Evolutionary conservation across 1,284 basidiomycete genomes (phyloP).

Genomic region (Cutaneotrichosporon arboriforme): DNA sequence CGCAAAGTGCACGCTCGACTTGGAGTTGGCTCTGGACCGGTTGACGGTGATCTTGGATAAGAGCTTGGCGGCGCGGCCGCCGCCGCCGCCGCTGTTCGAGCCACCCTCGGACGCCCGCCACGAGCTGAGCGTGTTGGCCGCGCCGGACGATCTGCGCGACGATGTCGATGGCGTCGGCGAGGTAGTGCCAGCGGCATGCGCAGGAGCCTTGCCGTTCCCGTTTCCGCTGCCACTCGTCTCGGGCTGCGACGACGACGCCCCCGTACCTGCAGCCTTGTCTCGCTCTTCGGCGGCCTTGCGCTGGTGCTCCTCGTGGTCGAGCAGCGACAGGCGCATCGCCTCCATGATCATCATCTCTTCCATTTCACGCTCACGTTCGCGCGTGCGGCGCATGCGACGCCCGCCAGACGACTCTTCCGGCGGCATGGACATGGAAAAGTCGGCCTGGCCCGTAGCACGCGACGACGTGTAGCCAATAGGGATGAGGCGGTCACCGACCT

Average conservation of each 20-base stretch:
- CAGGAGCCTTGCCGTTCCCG: neutral
- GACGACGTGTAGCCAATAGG: slow-evolving; percentile 82
- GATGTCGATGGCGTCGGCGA: slow-evolving; percentile 8
- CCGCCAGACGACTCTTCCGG: slow-evolving; percentile 6
- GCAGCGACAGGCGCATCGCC: slow-evolving; percentile 89
- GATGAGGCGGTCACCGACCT: slow-evolving; percentile 88
- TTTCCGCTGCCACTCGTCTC: neutral
- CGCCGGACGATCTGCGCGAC: slow-evolving; percentile 15
- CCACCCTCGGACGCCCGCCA: slow-evolving; percentile 13
- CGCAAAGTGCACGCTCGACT: slow-evolving; percentile 21
- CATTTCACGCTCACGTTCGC: slow-evolving; percentile 62
- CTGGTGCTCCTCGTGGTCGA: slow-evolving; percentile 69
- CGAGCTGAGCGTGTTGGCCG: slow-evolving; percentile 15
- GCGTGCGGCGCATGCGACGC: slow-evolving; percentile 14
- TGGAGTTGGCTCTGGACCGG: slow-evolving; percentile 18
- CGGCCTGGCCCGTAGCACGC: slow-evolving; percentile 42
- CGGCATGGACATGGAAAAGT: slow-evolving; percentile 42
- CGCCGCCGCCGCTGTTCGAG: slow-evolving; percentile 1
- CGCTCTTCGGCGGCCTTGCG: slow-evolving; percentile 31
- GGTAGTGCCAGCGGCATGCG: neutral
- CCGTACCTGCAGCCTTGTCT: neutral
- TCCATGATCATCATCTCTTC: slow-evolving; percentile 99
- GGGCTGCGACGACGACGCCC: neutral
- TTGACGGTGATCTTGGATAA: slow-evolving; percentile 31
- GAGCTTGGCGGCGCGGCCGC: slow-evolving; percentile 24